Conservation (phyloP, 2,329 filamentous ascomycete genomes). For the Trichoderma cornu-damae region DNA sequence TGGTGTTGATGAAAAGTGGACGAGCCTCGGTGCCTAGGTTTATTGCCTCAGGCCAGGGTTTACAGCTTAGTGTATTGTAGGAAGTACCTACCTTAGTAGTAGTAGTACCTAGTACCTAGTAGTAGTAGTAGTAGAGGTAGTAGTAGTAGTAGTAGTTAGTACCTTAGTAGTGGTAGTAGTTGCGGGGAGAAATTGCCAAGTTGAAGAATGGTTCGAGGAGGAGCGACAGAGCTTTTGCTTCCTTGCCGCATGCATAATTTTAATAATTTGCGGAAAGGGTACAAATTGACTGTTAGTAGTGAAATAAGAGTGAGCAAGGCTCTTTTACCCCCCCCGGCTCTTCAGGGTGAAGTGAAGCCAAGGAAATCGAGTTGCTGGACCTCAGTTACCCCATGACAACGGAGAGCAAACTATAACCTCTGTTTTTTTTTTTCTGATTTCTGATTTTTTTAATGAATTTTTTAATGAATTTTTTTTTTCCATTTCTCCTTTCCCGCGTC, state of each 20-base stretch:
- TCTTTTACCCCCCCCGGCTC: not conserved
- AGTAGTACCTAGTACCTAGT: too few relatives aligned
- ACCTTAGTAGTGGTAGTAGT: too few relatives aligned
- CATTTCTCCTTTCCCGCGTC: too few relatives aligned
- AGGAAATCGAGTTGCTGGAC: not conserved
- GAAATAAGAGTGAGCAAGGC: not conserved
- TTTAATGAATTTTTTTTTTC: too few relatives aligned
- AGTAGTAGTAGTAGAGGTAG: not conserved
- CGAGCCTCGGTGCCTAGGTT: not conserved
- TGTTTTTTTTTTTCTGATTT: too few relatives aligned
- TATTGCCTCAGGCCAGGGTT: too few relatives aligned
- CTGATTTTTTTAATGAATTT: not conserved
- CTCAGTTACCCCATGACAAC: not conserved
- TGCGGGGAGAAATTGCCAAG: not conserved
- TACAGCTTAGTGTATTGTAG: too few relatives aligned
- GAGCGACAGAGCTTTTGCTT: not conserved
- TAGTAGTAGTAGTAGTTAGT: not conserved
- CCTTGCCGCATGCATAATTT: not conserved
- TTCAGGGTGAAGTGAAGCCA: not conserved
- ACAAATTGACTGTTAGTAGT: not conserved
- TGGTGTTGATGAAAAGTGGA: conserved; percentile 7
- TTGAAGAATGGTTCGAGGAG: not conserved
- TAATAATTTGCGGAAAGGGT: not conserved
- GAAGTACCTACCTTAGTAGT: too few relatives aligned
- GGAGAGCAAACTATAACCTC: not conserved